Percentiles rank a stretch among this genome's conserved stretches.
Evolutionary conservation across 2,329 filamentous ascomycete genomes (phyloP).

Genomic region (Neonectria ditissima): DNA sequence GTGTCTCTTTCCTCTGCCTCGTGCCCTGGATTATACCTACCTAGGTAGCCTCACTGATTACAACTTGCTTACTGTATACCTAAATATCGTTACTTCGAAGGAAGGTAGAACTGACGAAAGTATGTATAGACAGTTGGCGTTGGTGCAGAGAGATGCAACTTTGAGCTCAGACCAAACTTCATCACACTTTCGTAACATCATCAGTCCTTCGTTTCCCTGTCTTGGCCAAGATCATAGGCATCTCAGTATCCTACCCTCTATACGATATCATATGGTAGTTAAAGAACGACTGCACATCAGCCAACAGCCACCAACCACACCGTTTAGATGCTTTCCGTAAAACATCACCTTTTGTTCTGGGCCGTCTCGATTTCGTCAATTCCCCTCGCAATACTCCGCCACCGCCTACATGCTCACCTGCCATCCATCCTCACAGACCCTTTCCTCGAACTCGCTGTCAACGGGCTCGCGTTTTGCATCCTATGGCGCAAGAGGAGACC

Average conservation of each 20-base stretch:
- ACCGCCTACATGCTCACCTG: constrained; percentile 7
- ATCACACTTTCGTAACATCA: not conserved
- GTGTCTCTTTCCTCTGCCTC: not conserved
- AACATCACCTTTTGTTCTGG: constrained; percentile 36
- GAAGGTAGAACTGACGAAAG: not conserved
- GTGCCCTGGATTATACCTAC: not conserved
- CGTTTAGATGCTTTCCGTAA: constrained; percentile 33
- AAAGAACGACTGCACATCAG: not conserved
- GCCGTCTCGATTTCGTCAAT: constrained; percentile 29
- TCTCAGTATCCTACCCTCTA: not conserved
- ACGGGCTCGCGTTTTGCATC: not conserved
- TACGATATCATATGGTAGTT: not conserved
- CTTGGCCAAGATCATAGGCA: not conserved
- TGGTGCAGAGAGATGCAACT: not conserved
- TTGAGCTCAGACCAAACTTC: not conserved
- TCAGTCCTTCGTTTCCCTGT: not conserved
- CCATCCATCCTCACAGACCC: constrained; percentile 2
- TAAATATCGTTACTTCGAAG: no score
- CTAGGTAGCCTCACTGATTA: no score
- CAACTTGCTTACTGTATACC: not conserved
- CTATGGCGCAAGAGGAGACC: constrained; percentile 5
- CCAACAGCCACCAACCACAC: not conserved
- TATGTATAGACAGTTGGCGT: not conserved
- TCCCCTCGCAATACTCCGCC: constrained; percentile 13
- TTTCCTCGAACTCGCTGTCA: constrained; percentile 8